Evolutionary conservation across 2,329 filamentous ascomycete genomes (phyloP), one percentile per base, ranked within the genome.

Genomic region (Bipolaris bicolor): DNA sequence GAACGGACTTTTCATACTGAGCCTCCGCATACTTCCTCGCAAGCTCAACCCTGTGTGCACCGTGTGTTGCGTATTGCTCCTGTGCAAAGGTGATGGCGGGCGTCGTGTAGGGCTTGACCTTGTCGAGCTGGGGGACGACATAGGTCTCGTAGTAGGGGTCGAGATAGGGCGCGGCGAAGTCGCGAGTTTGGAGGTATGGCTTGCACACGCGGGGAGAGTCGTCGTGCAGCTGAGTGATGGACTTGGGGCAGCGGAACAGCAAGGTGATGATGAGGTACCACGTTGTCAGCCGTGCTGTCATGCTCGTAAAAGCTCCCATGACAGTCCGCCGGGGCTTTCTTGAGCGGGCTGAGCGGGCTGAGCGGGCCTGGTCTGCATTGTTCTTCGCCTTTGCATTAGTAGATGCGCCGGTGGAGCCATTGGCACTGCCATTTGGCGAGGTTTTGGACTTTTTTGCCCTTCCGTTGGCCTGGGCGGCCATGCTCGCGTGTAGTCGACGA

Each of bases 201-300:
- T 88, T 88, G 84, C 95, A 99, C 60, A 98, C 85, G 62, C 80
- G 83, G 0, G 93, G 90, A 1, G 91, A 90, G 29, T 83, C 78
- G 24, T 89, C 85, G 67, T 86, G 84, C 69, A 95, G 85, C 24
- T 86, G 83, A 26, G 88, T 84, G 58, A 88, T 78, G 7, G 85
- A 86, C 3, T 87, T 81, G 11, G 94, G 94, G 76, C 94, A 99
- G 60, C 89, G 86, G 75, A 99, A 90, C 57, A 94, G 78, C 53
- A 95, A 80, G 22, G 90, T 95, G 60, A 92, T 77, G 63, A 98
- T 87, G 34, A 88, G 84, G 75, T 95, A 96, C 94, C 94, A 99
- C 18, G 91, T 89, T 56, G 88, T 76, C 43, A 97, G 76, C 70
- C 75, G 70, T 60, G 67, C 67, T 45, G 70, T 50, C 47, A 75